These are phyloP conservation scores for Pythium coloratum DNA, from an alignment of 352 stramenopile species.

Conservation along the genomic window DNA sequence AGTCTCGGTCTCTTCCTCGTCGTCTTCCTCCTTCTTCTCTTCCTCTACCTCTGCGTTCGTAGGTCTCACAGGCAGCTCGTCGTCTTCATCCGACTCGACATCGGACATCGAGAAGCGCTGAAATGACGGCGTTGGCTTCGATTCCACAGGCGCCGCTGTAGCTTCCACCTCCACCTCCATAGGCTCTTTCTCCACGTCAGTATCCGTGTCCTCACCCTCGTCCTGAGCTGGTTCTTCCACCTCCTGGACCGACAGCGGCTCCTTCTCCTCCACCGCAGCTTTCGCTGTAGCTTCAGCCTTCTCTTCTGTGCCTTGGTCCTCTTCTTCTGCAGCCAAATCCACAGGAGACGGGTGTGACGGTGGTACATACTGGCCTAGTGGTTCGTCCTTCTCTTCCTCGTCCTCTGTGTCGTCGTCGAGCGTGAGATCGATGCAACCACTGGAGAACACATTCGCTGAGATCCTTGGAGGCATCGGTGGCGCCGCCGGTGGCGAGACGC, in stretches of 20 bases:
- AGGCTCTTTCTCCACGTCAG: constrained; percentile 29
- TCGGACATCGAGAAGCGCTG: too few relatives aligned
- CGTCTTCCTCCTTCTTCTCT: background rate
- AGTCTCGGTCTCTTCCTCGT: background rate
- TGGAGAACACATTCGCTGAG: background rate
- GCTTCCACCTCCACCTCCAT: constrained; percentile 16
- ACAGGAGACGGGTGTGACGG: background rate
- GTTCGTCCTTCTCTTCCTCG: constrained; percentile 42
- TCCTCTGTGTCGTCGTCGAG: constrained; percentile 52
- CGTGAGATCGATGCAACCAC: constrained; percentile 52
- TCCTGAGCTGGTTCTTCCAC: background rate
- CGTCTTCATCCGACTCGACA: constrained; percentile 64
- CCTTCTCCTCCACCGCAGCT: background rate
- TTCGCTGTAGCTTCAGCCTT: background rate
- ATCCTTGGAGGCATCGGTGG: background rate
- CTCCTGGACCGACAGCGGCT: background rate
- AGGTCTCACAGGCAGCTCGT: constrained; percentile 42
- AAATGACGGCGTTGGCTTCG: constrained; percentile 35
- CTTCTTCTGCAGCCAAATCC: background rate
- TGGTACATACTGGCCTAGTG: background rate
- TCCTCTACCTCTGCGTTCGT: too few relatives aligned
- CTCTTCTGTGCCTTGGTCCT: background rate
- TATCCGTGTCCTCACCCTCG: constrained; percentile 38
- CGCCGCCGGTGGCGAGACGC: background rate
- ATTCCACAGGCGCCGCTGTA: constrained; percentile 35